Percentiles rank a stretch among this genome's conserved stretches.
phyloP scores from a whole-genome alignment of 306 rosid genomes.

The Vigna unguiculata region DNA sequence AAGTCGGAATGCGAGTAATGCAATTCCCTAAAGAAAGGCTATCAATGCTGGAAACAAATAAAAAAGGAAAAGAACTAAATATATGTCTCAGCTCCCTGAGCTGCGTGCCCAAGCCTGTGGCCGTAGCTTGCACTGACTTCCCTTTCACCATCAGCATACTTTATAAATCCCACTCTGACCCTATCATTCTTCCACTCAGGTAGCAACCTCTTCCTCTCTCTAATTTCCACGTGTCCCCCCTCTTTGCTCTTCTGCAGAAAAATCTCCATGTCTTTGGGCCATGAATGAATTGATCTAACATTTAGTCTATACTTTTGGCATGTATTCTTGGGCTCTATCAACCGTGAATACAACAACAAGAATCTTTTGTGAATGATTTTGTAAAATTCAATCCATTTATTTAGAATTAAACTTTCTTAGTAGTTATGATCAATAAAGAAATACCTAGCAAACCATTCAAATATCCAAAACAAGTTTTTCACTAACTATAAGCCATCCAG shows the following conservation, averaged over 20 bases:
- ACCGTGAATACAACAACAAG: neutral
- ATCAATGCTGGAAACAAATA: neutral
- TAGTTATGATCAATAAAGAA: neutral
- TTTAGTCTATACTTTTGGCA: neutral
- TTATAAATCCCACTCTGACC: neutral
- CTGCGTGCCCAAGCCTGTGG: neutral
- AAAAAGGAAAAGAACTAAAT: neutral
- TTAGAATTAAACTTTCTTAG: neutral
- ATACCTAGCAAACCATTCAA: slow-evolving; percentile 11
- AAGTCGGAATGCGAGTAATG: neutral
- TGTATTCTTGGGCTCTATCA: neutral
- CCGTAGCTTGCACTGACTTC: neutral
- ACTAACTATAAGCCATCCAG: slow-evolving; percentile 14
- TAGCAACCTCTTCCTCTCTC: neutral
- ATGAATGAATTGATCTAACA: neutral
- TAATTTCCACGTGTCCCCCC: neutral
- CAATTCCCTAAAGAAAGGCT: neutral
- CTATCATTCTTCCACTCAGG: neutral
- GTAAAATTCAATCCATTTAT: neutral
- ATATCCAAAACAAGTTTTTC: slow-evolving; percentile 26
- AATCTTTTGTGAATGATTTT: neutral
- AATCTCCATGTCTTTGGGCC: neutral
- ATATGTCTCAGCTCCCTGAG: neutral
- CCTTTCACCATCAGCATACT: neutral
- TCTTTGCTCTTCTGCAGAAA: neutral